Conservation (phyloP, 257 asterid genomes). For the Solanum clarkiae region DNA sequence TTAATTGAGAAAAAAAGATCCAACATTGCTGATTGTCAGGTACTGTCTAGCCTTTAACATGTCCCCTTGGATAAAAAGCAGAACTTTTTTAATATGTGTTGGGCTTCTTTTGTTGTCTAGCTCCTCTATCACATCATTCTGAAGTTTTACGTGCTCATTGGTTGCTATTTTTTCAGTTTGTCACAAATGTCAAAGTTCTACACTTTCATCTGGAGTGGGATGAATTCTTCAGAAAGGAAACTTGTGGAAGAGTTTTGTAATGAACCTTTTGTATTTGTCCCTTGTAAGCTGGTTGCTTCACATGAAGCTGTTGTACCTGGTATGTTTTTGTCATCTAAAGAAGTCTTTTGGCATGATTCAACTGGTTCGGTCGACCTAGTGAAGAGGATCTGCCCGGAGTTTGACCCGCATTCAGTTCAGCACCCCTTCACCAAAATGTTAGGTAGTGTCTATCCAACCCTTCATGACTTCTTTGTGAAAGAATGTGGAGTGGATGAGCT, state of each 20-base stretch:
- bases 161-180: slow-evolving; percentile 29
- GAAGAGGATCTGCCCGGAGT: slow-evolving; percentile 18
- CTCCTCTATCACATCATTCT: background rate
- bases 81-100: background rate
- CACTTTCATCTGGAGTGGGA: slow-evolving; percentile 60
- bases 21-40: background rate
- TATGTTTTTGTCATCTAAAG: slow-evolving; percentile 50
- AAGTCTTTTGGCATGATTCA: slow-evolving; percentile 72
- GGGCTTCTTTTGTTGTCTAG: background rate
- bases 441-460: slow-evolving; percentile 48
- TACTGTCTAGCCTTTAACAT: background rate
- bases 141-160: background rate
- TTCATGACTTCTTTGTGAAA: slow-evolving; percentile 77
- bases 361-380: slow-evolving; percentile 38
- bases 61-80: background rate
- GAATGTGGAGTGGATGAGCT: slow-evolving; percentile 72
- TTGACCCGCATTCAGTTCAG: slow-evolving; percentile 14
- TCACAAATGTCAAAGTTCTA: slow-evolving; percentile 80
- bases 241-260: slow-evolving; percentile 40
- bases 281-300: slow-evolving; percentile 28
- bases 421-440: slow-evolving; percentile 32
- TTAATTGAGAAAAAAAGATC: background rate
- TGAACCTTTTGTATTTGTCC: slow-evolving; percentile 82
- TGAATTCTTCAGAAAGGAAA: slow-evolving; percentile 45
- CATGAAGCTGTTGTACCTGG: slow-evolving; percentile 60